A percentile compares a stretch with the other conserved stretches of the same genome.
Conservation (phyloP, 768 basidiomycete species). For the Lentinus tigrinus region DNA sequence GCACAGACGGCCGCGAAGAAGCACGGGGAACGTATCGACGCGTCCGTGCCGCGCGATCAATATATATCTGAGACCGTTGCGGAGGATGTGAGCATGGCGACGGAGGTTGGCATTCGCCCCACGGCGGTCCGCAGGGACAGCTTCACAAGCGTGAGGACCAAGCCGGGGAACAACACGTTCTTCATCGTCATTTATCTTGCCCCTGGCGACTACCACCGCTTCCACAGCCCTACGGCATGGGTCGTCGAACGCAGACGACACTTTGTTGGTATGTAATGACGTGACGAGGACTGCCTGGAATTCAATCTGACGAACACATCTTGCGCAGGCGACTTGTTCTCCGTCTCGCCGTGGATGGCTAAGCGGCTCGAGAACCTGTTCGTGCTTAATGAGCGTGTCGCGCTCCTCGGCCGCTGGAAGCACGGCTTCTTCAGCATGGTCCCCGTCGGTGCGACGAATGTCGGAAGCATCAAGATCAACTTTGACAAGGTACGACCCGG, state of each 20-base stretch:
- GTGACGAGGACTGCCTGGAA: background rate
- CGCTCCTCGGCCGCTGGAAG: conserved; percentile 90
- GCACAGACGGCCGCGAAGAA: conserved; percentile 42
- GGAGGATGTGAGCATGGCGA: conserved; percentile 70
- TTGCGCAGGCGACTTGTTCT: conserved; percentile 83
- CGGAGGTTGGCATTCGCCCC: conserved; percentile 62
- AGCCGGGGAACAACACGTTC: conserved; percentile 81
- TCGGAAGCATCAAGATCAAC: conserved; percentile 93
- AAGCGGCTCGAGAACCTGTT: conserved; percentile 90
- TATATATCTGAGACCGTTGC: conserved; percentile 55
- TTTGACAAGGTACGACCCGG: conserved; percentile 73
- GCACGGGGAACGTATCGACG: conserved; percentile 70
- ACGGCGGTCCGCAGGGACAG: conserved; percentile 35
- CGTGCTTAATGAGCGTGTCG: conserved; percentile 97
- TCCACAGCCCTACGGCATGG: conserved; percentile 95
- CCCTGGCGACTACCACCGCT: conserved; percentile 97
- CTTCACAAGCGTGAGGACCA: conserved; percentile 48
- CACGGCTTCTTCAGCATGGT: conserved; percentile 97
- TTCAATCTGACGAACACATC: too few species aligned
- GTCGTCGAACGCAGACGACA: conserved; percentile 95
- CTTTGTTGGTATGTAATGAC: conserved; percentile 70
- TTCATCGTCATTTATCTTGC: conserved; percentile 97
- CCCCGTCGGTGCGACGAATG: conserved; percentile 97
- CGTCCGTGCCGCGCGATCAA: conserved; percentile 64
- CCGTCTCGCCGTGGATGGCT: conserved; percentile 94